Base-by-base conservation (phyloP, 139 green algal species). In the Penium margaritaceum region DNA sequence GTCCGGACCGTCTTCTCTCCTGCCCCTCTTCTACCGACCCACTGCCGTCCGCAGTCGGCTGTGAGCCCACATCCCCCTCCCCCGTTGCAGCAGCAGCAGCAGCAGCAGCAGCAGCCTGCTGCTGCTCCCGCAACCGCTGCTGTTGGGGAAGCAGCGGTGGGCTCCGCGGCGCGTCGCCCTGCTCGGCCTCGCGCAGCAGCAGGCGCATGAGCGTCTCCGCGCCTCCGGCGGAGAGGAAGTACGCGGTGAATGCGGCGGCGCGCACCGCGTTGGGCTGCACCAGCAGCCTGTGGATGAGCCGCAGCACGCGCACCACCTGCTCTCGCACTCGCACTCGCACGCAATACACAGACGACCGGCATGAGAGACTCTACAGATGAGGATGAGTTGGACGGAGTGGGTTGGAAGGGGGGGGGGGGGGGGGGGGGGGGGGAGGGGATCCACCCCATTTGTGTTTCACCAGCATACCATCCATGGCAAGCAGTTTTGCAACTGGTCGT, bases 291-390 rank as follows among this genome's bases (percentile, higher is more conserved):
- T 77, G 78, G 27, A 81, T 55, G 24, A 81, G 74, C 30, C 73
- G 67, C 33, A 81, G 74, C 15, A 78, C 67, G 27, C 74, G 67
- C 44, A 72, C 74, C 53, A 81, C 46, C 74, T 81, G 74, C n/a
- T 27, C n/a, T n/a, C n/a, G n/a, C n/a, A 74, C 37, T n/a, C 63
- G 21, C 34, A 68, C 15, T 7, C 12, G 19, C 19, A 57, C 19
- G 21, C 19, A 24, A 21, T 24, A 57, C 46, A 24, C 46, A 24
- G 19, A 24, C 46, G 19, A 24, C 46, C 21, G 19, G 21, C 46
- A 24, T 57, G 21, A 57, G 19, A 21, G 46, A 57, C 5, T n/a
- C 12, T 47, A 27, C 41, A 68, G 12, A 9, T 30, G 61, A 27
- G 30, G 30, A 21, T 47, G 15, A 27, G 17, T 5, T n/a, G 29